Evolutionary conservation across 371 early-diverging fungal species (phyloP).

Genomic region (Entomophthora muscae): DNA sequence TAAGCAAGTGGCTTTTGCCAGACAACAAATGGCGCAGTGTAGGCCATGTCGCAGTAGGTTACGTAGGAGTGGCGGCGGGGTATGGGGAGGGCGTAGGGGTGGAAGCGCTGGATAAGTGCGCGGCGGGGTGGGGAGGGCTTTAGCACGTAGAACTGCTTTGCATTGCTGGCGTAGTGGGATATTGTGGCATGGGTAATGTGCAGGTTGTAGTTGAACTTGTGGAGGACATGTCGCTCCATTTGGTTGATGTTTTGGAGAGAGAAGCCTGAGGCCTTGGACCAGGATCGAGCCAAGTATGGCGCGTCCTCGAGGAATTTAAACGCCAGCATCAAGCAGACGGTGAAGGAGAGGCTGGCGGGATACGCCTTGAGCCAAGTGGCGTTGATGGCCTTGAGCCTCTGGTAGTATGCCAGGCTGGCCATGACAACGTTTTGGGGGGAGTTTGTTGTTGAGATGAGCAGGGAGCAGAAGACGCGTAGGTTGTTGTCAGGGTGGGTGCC

Average conservation of each 20-base stretch:
- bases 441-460: neutral
- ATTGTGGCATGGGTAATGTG: neutral
- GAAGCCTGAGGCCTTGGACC: constrained; percentile 50
- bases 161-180: neutral
- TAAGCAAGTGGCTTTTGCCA: neutral
- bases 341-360: constrained; percentile 21
- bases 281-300: constrained; percentile 48
- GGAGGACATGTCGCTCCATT: constrained; percentile 25
- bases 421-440: neutral
- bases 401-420: neutral
- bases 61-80: neutral
- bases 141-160: neutral
- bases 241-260: constrained; percentile 40
- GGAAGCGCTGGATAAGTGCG: neutral
- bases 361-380: neutral
- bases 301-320: constrained; percentile 51
- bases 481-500: neutral
- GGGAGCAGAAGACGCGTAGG: neutral
- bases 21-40: neutral
- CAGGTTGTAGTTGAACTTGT: neutral
- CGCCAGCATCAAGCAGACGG: constrained; percentile 55
- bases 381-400: neutral
- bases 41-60: neutral
- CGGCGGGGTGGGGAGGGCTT: neutral
- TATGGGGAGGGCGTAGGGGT: neutral